Evolutionary conservation across 176 grass and related monocot species (phyloP), one percentile per base, ranked within the genome.

Genomic region (Oryza longistaminata): DNA sequence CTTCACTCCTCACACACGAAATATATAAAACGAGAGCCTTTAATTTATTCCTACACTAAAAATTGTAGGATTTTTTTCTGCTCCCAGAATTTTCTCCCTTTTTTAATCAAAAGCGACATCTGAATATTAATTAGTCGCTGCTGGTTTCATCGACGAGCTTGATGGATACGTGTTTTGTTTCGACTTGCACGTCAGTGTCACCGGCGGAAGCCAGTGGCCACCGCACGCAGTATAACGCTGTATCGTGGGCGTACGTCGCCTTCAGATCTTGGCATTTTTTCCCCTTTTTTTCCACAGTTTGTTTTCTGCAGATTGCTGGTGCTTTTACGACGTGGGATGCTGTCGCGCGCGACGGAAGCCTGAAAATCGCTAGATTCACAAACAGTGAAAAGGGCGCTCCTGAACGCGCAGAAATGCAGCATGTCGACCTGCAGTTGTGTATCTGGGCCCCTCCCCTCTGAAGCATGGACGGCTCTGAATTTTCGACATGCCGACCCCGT

Each of bases 141-240:
- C 58, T 62, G 74, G 84, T 79, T 78, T 49, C 88, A 73, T 74
- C 15, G 46, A 53, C 74, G 46, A 44, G 43, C 73, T 61, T 66
- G 88, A 82, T 16, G 45, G 27, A n/a, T 45, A 11, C 7, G 9
- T 78, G 26, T 79, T 68, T 86, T 37, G 66, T 77, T 58, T 14
- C 64, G 7, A 49, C 17, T 40, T 60, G 55, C 35, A 16, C n/a
- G 68, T 86, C 83, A 0, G 64, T 60, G 5, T 78, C 67, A 73
- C 19, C 35, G 46, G 73, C 73, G 9, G 9, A 81, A 65, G 33
- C 73, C 24, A 9, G 66, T 55, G 72, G 78, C 46, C 79, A 15
- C 44, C 48, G 53, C 78, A 82, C 88, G 67, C 83, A 15, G 88
- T 35, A 82, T 81, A 73, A 78, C 78, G 66, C 83, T 11, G 88